Evolutionary conservation across 441 rosid species (phyloP), one percentile per base, ranked within the genome.

Genomic region (Erodium texanum): DNA sequence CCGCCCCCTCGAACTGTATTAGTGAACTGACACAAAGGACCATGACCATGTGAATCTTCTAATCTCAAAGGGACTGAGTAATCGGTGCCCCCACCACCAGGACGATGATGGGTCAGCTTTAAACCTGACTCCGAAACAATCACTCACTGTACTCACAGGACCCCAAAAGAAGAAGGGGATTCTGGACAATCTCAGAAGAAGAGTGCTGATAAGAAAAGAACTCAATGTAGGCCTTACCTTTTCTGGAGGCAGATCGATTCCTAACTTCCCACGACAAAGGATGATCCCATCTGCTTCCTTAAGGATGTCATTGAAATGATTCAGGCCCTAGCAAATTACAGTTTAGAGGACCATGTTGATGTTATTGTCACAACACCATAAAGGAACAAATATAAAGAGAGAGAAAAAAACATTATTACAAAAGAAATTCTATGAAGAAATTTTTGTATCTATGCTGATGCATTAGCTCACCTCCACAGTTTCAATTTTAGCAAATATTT

Each of bases 261-360:
- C 78, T 24, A 75, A 65, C 48, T 75, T 75, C 41, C 78, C 78
- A 24, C 78, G 74, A 18, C 71, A 70, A 64, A 75, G 71, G 68
- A 75, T 75, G 62, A 75, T 75, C 9, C 78, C 78, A 65, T 75
- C 78, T 24, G 78, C 78, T 70, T 67, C 78, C 45, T 63, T 32
- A 34, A 75, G 67, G 23, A 75, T 75, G 62, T 75, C 78, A 7
- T 75, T 45, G 4, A 75, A 75, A 67, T 75, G 68, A 56, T 38
- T 32, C 62, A 75, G 64, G 9, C 74, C 78, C 78, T 75, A 70
- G 12, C 29, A 43, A 24, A 45, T 61, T 67, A 45, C 19, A 62
- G n/a, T 24, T 50, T 23, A 29, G 3, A 61, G 8, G 32, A 36
- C n/a, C 24, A 19, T 24, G 27, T 54, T n/a, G n/a, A n/a, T n/a